phyloP scores from a whole-genome alignment of 768 basidiomycete species.

The Phanerochaete sordida region DNA sequence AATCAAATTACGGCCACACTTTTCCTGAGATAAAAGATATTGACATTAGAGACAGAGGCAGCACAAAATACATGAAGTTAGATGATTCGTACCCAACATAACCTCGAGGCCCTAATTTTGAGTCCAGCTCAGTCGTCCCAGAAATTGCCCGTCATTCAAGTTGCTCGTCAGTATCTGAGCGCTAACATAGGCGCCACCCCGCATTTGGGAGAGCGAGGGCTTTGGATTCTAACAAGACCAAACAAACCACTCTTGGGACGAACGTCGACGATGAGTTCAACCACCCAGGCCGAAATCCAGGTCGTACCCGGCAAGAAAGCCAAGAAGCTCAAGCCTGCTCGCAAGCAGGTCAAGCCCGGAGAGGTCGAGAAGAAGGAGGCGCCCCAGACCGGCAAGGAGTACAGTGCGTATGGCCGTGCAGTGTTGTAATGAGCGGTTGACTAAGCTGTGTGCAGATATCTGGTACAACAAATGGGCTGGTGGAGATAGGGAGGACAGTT shows the following conservation, averaged over 20 bases:
- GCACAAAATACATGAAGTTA: too few relatives aligned
- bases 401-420: constrained; percentile 58
- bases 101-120: too few relatives aligned
- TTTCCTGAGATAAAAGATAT: background rate
- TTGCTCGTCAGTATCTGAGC: too few relatives aligned
- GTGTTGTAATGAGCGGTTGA: background rate
- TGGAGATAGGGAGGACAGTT: constrained; percentile 93
- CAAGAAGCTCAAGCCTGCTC: constrained; percentile 86
- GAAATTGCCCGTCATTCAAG: background rate
- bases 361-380: constrained; percentile 88
- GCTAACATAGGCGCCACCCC: background rate
- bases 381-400: constrained; percentile 92
- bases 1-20: background rate
- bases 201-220: background rate
- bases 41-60: too few relatives aligned
- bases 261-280: constrained; percentile 17
- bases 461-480: constrained; percentile 99
- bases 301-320: constrained; percentile 22
- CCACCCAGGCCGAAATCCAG: constrained; percentile 17
- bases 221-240: constrained; percentile 8
- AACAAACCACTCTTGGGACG: constrained; percentile 3
- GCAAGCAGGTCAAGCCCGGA: constrained; percentile 89
- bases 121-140: too few relatives aligned
- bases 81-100: too few relatives aligned
- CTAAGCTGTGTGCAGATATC: constrained; percentile 53